A percentile compares a stretch with the other conserved stretches of the same genome.
phyloP scores from a whole-genome alignment of 2,329 filamentous ascomycete genomes.

The Pestalotiopsis sp. region DNA sequence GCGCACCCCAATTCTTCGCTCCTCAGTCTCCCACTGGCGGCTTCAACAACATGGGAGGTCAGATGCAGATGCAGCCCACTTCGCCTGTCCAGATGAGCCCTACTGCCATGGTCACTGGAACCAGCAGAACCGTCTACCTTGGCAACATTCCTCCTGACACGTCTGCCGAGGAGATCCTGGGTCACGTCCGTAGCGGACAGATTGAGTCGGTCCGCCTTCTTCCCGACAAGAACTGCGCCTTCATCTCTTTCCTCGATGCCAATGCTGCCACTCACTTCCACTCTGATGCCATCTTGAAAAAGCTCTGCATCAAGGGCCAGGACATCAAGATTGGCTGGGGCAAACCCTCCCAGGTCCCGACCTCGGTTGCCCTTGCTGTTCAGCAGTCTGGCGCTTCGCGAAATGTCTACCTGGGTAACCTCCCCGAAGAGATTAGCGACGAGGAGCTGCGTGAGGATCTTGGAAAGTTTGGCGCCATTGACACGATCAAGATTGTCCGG shows the following conservation, averaged over 20 bases:
- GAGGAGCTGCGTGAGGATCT: slow-evolving; percentile 93
- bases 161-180: slow-evolving; percentile 91
- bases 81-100: slow-evolving; percentile 74
- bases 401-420: slow-evolving; percentile 94
- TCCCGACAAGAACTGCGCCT: slow-evolving; percentile 99
- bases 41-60: slow-evolving; percentile 66
- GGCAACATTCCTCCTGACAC: slow-evolving; percentile 99
- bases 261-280: slow-evolving; percentile 99
- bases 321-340: slow-evolving; percentile 99
- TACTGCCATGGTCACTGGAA: slow-evolving; percentile 80
- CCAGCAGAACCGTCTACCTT: slow-evolving; percentile 94
- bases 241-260: slow-evolving; percentile 97
- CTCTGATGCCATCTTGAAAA: slow-evolving; percentile 99
- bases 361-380: slow-evolving; percentile 93
- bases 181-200: slow-evolving; percentile 94
- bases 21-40: slow-evolving; percentile 84
- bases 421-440: slow-evolving; percentile 87
- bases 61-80: slow-evolving; percentile 64
- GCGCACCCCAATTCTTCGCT: slow-evolving; percentile 78
- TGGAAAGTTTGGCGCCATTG: slow-evolving; percentile 93
- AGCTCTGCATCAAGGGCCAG: slow-evolving; percentile 96
- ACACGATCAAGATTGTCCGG: slow-evolving; percentile 95
- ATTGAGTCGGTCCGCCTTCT: slow-evolving; percentile 98
- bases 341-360: slow-evolving; percentile 96
- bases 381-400: slow-evolving; percentile 96